Percentiles rank a stretch among this genome's conserved stretches.
Conservation (phyloP, 2,329 filamentous ascomycete species). For the Colletotrichum sp. region DNA sequence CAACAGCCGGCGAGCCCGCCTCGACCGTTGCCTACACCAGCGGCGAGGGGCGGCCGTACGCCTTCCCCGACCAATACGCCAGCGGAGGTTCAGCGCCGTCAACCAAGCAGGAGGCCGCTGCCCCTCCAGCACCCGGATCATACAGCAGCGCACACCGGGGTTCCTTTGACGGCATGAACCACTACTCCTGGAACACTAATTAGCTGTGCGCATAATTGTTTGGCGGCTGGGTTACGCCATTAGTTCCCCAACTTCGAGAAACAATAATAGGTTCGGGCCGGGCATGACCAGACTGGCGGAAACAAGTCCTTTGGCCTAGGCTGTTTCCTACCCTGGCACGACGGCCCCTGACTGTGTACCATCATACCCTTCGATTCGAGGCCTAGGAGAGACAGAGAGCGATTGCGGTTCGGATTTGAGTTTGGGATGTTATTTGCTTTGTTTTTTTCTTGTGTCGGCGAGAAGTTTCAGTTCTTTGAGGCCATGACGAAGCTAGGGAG, state of each 20-base stretch:
- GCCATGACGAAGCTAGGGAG: not conserved
- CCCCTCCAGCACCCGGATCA: conserved; percentile 40
- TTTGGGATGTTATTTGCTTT: not conserved
- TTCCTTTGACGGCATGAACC: conserved; percentile 55
- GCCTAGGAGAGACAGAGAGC: not conserved
- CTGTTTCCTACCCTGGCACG: not conserved
- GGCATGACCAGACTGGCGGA: not conserved
- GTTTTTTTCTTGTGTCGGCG: not conserved
- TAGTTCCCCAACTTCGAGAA: not conserved
- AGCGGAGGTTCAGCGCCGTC: conserved; percentile 35
- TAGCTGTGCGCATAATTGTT: conserved; percentile 25
- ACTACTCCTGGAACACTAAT: conserved; percentile 64
- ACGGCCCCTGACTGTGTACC: conserved; percentile 4
- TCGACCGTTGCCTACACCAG: conserved; percentile 51
- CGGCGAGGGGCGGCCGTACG: conserved; percentile 53
- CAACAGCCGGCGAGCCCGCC: conserved; percentile 51
- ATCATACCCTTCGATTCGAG: conserved; percentile 10
- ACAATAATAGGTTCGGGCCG: conserved; percentile 8
- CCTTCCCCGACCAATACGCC: conserved; percentile 56
- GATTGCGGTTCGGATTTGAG: conserved; percentile 9
- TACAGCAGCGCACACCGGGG: conserved; percentile 45
- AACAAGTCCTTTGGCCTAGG: not conserved
- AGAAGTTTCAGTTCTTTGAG: not conserved
- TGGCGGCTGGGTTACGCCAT: conserved; percentile 5
- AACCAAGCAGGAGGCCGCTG: conserved; percentile 35